Conservation (phyloP, 2,329 filamentous ascomycete species). For the Trichoderma simmonsii region DNA sequence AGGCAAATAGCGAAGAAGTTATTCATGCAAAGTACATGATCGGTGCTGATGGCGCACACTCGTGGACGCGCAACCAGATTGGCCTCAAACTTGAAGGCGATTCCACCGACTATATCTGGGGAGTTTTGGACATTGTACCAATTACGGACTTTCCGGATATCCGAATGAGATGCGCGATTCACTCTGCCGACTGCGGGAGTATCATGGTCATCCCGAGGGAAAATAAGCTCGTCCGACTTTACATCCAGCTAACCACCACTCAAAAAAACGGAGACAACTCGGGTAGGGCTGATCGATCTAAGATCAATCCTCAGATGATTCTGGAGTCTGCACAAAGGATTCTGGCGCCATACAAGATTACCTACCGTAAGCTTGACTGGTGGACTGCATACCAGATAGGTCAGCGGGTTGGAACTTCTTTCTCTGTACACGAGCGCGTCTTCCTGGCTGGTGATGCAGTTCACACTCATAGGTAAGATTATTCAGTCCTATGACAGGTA, state of each 20-base stretch:
- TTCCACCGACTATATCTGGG: slow-evolving; percentile 30
- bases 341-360: slow-evolving; percentile 62
- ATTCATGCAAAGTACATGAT: slow-evolving; percentile 19
- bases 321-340: slow-evolving; percentile 61
- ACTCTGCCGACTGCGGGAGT: slow-evolving; percentile 18
- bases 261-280: neutral
- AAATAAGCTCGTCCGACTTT: slow-evolving; percentile 3
- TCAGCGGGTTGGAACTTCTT: slow-evolving; percentile 43
- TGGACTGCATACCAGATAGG: slow-evolving; percentile 55
- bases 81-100: slow-evolving; percentile 28
- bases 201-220: slow-evolving; percentile 8
- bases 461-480: neutral
- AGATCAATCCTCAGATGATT: slow-evolving; percentile 60
- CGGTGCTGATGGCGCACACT: slow-evolving; percentile 29
- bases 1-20: neutral
- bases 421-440: neutral
- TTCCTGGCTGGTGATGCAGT: neutral
- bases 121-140: slow-evolving; percentile 28
- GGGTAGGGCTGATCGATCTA: neutral
- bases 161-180: slow-evolving; percentile 30
- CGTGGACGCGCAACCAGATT: slow-evolving; percentile 25
- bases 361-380: slow-evolving; percentile 63
- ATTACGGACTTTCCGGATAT: slow-evolving; percentile 30
- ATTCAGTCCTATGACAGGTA: neutral
- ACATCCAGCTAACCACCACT: neutral